Evolutionary conservation across 1,284 basidiomycete genomes (phyloP), one percentile per base, ranked within the genome.

Genomic region (Somion occarium): DNA sequence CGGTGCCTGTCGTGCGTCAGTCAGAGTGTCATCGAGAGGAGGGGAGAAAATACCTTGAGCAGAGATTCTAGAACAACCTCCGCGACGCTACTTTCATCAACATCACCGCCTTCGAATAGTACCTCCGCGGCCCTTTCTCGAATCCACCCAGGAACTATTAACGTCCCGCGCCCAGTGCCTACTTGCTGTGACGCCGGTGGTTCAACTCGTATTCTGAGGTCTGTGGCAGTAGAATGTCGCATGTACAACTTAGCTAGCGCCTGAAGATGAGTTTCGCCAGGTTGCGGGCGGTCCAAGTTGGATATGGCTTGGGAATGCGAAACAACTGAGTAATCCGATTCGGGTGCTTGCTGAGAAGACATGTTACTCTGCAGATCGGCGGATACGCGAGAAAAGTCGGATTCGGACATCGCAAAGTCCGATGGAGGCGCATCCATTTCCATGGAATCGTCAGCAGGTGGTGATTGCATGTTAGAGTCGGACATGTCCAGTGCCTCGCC

Each of bases 71-170:
- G 71, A 2, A 98, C 75, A 22, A 88, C 77, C 60, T 94, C 91
- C 0, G 89, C 84, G 2, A 96, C 71, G 50, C 87, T 91, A 55
- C 77, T 78, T 67, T 90, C 89, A 60, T 93, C 93, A 23, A 88
- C 82, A 56, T 93, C 91, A n/a, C 89, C 89, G 2, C 85, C 83
- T 62, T 93, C 91, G 58, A 98, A 98, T 1, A 98, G 72, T 3
- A 95, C 78, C 64, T 99, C 96, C 2, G 91, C 85, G 0, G 90
- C 90, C 5, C 94, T 78, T 64, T 98, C 94, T 34, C 96, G 73
- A 22, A 98, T 76, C 96, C 97, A 99, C 0, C 95, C 95, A 0
- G 96, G 96, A 38, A 99, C 82, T 41, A 88, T 74, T 34, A 98
- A 69, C 0, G 85, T 88, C 0, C 91, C 92, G n/a, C 75, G 69